phyloP scores from a whole-genome alignment of 345 rosid genomes.

The Eucalyptus regnans region DNA sequence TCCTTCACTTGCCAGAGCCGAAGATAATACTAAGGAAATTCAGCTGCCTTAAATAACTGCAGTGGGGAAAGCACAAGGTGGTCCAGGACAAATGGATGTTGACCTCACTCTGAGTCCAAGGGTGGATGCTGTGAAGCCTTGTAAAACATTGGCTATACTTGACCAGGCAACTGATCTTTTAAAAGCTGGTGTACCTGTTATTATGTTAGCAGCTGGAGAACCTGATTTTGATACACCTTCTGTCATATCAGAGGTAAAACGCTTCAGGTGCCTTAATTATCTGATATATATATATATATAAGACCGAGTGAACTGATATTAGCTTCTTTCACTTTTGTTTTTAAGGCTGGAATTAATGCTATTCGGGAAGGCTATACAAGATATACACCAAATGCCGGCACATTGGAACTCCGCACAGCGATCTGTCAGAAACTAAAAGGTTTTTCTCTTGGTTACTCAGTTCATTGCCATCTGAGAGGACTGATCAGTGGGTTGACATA shows the following conservation, averaged over 20 bases:
- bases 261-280: background rate
- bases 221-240: constrained; percentile 93
- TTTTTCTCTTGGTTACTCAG: background rate
- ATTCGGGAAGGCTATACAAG: constrained; percentile 83
- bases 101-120: constrained; percentile 67
- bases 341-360: constrained; percentile 82
- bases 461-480: background rate
- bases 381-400: constrained; percentile 83
- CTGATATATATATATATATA: too few relatives aligned
- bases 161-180: constrained; percentile 90
- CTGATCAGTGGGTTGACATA: background rate
- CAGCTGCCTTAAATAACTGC: constrained; percentile 13
- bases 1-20: constrained; percentile 3
- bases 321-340: background rate
- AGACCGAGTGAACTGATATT: background rate
- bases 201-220: constrained; percentile 91
- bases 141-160: constrained; percentile 81
- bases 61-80: constrained; percentile 25
- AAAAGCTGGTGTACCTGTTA: constrained; percentile 77
- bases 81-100: constrained; percentile 23
- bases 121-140: constrained; percentile 72
- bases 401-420: constrained; percentile 63
- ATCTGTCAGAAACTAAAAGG: constrained; percentile 80
- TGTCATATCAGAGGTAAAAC: constrained; percentile 51
- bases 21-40: constrained; percentile 11